Conservation (phyloP, 1,139 yeast genomes). For the Magnusiomyces magnusii region DNA sequence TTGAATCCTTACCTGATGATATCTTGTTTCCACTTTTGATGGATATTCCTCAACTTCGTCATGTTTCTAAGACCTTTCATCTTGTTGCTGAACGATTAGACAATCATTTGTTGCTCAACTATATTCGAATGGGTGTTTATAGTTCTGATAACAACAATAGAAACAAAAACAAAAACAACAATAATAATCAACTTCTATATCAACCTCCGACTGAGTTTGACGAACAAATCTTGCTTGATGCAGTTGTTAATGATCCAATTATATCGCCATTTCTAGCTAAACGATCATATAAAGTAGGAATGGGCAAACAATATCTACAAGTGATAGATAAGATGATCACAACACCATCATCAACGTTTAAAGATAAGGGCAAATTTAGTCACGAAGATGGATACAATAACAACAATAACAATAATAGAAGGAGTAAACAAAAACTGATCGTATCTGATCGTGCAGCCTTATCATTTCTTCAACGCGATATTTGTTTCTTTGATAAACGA, state of each 20-base stretch:
- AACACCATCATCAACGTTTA: not conserved
- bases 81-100: slow-evolving; percentile 11
- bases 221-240: slow-evolving; percentile 9
- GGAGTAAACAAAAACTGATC: not conserved
- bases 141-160: not conserved
- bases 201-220: not conserved
- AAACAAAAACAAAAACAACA: not conserved
- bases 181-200: not conserved
- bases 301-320: not conserved
- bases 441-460: slow-evolving; percentile 7
- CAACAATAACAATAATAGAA: too few relatives aligned
- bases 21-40: slow-evolving; percentile 7
- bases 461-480: slow-evolving; percentile 9
- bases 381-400: not conserved
- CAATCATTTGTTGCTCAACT: slow-evolving; percentile 5
- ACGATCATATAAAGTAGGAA: slow-evolving; percentile 7
- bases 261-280: slow-evolving; percentile 6
- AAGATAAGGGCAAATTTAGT: not conserved
- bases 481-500: slow-evolving; percentile 13
- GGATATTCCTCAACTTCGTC: slow-evolving; percentile 9
- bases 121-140: not conserved
- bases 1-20: slow-evolving; percentile 13
- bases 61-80: slow-evolving; percentile 7
- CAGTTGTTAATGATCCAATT: not conserved
- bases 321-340: not conserved